A percentile compares a stretch with the other conserved stretches of the same genome.
These are phyloP conservation scores for Cystofilobasidium capitatum DNA, from an alignment of 768 basidiomycete genomes.

Conservation along the genomic window DNA sequence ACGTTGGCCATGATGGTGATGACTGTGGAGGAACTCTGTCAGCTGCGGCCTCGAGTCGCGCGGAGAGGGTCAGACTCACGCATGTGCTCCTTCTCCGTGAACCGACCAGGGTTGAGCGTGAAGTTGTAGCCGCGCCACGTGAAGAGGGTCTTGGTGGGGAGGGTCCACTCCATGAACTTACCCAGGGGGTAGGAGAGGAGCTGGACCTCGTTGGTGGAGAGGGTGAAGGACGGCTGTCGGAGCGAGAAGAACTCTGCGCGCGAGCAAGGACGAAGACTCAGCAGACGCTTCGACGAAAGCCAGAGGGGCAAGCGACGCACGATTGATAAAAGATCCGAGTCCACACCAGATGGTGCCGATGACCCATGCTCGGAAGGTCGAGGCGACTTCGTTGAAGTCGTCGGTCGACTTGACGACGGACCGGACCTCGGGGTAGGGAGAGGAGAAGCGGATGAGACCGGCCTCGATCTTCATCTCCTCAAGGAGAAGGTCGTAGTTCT, in stretches of 20 bases:
- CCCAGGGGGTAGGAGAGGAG: conserved; percentile 22
- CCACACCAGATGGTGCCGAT: conserved; percentile 27
- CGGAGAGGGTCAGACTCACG: too few relatives aligned
- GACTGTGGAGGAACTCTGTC: too few relatives aligned
- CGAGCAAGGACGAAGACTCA: too few relatives aligned
- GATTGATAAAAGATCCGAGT: conserved; percentile 34
- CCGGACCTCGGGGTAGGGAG: conserved; percentile 45
- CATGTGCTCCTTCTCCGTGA: conserved; percentile 34
- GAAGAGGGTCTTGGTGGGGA: conserved; percentile 17
- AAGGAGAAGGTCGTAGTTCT: conserved; percentile 19
- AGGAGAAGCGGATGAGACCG: conserved; percentile 33
- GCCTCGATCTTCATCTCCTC: conserved; percentile 31
- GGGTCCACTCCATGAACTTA: conserved; percentile 5
- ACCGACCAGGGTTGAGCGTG: conserved; percentile 25
- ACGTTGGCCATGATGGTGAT: conserved; percentile 22
- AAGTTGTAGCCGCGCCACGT: conserved; percentile 13
- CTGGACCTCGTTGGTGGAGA: conserved; percentile 23
- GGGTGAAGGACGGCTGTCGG: conserved; percentile 12
- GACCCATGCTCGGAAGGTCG: conserved; percentile 43
- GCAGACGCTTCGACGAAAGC: too few relatives aligned
- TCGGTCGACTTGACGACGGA: conserved; percentile 60
- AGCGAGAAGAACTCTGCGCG: conserved; percentile 30
- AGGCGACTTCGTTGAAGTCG: conserved; percentile 55
- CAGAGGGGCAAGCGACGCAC: not conserved
- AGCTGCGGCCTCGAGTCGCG: too few relatives aligned